Evolutionary conservation across 75 land plant species (phyloP).

Genomic region (Pinus tabuliformis): DNA sequence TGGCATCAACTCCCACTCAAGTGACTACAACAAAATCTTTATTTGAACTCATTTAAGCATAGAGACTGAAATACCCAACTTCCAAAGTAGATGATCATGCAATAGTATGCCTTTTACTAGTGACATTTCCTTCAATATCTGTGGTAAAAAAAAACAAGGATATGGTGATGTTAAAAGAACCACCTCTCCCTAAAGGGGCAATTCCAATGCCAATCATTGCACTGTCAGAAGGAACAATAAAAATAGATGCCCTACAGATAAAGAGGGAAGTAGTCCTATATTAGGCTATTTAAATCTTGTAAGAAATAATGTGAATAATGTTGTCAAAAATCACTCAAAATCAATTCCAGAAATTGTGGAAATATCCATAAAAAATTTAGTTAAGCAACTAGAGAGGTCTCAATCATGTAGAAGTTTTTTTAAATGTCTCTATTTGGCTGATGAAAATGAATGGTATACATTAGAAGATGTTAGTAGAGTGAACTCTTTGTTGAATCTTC

Average conservation of each 20-base stretch:
- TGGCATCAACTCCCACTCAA: constrained; percentile 64
- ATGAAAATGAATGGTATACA: too few species aligned
- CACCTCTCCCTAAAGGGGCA: background rate
- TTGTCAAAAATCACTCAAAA: background rate
- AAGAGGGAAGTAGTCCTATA: too few species aligned
- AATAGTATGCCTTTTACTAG: constrained; percentile 78
- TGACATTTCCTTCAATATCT: background rate
- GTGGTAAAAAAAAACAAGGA: constrained; percentile 1
- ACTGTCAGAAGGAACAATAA: too few species aligned
- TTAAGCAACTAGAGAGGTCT: constrained; percentile 9
- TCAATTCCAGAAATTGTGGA: too few species aligned
- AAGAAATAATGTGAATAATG: too few species aligned
- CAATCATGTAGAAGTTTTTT: constrained; percentile 24
- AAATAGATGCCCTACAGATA: too few species aligned
- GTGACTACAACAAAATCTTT: constrained; percentile 64
- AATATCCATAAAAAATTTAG: background rate
- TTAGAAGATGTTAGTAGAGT: too few species aligned
- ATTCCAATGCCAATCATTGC: too few species aligned
- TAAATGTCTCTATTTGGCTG: constrained; percentile 34
- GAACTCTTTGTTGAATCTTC: too few species aligned
- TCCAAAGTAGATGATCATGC: constrained; percentile 94
- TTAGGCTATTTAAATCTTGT: too few species aligned
- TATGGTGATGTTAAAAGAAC: background rate
- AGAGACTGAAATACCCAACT: constrained; percentile 87
- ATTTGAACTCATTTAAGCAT: constrained; percentile 74